These are phyloP conservation scores for Diplocarpon mali DNA, from an alignment of 2,329 filamentous ascomycete genomes.

Conservation along the genomic window DNA sequence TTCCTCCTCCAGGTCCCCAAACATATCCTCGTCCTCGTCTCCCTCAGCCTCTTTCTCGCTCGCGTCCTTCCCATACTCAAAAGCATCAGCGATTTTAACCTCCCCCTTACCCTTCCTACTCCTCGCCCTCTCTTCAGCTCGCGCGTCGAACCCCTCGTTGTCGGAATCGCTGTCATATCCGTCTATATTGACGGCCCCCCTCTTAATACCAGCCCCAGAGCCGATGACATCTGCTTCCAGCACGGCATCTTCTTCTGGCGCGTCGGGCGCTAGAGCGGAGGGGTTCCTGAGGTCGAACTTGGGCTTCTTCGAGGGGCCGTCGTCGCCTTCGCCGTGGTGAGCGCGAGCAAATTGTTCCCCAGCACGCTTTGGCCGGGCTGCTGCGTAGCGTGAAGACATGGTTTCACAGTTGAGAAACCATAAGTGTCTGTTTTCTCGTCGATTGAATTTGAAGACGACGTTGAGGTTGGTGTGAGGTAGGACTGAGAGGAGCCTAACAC, in stretches of 20 bases:
- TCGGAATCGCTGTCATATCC: constrained; percentile 93
- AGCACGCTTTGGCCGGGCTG: constrained; percentile 70
- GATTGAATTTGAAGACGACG: neutral
- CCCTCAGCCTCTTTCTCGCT: constrained; percentile 28
- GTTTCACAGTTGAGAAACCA: constrained; percentile 30
- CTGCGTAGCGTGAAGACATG: constrained; percentile 43
- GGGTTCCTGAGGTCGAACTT: constrained; percentile 94
- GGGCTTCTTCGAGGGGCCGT: constrained; percentile 56
- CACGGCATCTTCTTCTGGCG: constrained; percentile 61
- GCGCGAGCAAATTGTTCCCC: constrained; percentile 72
- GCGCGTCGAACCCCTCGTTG: constrained; percentile 76
- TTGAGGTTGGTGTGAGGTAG: neutral
- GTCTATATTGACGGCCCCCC: constrained; percentile 90
- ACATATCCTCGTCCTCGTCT: constrained; percentile 75
- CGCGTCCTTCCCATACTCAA: constrained; percentile 40
- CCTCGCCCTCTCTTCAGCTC: constrained; percentile 49
- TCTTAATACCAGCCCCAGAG: constrained; percentile 62
- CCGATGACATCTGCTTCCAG: constrained; percentile 92
- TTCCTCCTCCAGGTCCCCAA: constrained; percentile 58
- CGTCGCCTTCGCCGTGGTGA: constrained; percentile 47
- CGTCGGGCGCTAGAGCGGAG: constrained; percentile 78
- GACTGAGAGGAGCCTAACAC: neutral
- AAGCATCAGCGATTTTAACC: constrained; percentile 39
- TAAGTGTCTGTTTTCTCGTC: neutral
- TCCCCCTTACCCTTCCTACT: constrained; percentile 31